Conservation (phyloP, 148 eudicot genomes). For the Chenopodium album region DNA sequence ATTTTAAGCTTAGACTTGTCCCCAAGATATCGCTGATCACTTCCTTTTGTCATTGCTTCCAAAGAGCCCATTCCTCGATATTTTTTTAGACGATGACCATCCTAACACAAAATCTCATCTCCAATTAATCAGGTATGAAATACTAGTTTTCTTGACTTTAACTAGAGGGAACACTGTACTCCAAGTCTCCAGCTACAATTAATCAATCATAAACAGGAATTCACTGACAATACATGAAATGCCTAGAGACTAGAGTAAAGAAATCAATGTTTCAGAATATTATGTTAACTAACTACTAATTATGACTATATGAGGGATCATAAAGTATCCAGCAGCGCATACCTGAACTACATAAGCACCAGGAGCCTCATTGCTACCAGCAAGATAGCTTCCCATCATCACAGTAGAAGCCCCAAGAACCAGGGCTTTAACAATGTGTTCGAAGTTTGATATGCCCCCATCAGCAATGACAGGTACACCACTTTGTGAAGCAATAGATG, state of each 20-base stretch:
- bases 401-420: conserved; percentile 93
- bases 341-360: conserved; percentile 77
- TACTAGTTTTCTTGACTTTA: too few relatives aligned
- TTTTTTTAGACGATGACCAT: conserved; percentile 74
- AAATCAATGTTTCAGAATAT: too few relatives aligned
- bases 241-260: not conserved
- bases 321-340: not conserved
- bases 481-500: conserved; percentile 65
- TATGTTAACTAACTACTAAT: too few relatives aligned
- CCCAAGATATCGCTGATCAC: conserved; percentile 87
- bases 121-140: not conserved
- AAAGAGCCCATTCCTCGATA: conserved; percentile 95
- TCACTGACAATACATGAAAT: not conserved
- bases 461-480: conserved; percentile 90
- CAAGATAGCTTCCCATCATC: conserved; percentile 98
- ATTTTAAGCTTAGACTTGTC: conserved; percentile 84
- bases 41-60: conserved; percentile 94
- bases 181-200: too few relatives aligned
- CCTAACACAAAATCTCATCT: conserved; percentile 30
- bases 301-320: too few relatives aligned
- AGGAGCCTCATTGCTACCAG: conserved; percentile 95
- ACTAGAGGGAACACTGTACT: not conserved
- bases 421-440: conserved; percentile 89
- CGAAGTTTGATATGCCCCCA: conserved; percentile 95
- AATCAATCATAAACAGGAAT: not conserved